Percentiles rank a stretch among this genome's conserved stretches.
phyloP scores from a whole-genome alignment of 208 protist species.

The Angomonas deanei region DNA sequence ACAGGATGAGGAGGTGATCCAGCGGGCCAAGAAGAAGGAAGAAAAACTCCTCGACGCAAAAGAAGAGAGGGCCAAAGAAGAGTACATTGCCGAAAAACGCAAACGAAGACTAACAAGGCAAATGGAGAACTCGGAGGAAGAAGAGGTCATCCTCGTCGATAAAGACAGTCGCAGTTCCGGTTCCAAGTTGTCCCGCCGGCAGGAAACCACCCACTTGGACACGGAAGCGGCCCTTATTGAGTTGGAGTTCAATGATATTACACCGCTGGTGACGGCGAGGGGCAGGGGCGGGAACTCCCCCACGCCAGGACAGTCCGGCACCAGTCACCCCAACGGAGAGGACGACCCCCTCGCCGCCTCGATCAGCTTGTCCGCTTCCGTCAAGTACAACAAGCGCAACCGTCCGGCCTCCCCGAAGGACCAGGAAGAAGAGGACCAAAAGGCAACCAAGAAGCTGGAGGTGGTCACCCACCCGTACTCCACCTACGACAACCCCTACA shows the following conservation, averaged over 20 bases:
- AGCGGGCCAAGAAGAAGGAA: constrained; percentile 22
- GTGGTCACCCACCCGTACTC: constrained; percentile 9
- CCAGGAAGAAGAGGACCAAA: too few relatives aligned
- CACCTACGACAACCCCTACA: constrained; percentile 26
- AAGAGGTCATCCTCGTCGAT: too few relatives aligned
- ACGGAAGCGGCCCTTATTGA: too few relatives aligned
- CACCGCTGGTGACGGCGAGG: not conserved
- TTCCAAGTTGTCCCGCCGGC: too few relatives aligned
- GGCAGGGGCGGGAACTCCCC: too few relatives aligned
- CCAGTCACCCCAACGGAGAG: too few relatives aligned
- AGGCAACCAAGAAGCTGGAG: not conserved
- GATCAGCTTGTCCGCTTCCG: not conserved
- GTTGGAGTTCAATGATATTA: not conserved
- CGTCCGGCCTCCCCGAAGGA: too few relatives aligned
- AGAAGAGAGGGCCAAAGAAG: constrained; percentile 3
- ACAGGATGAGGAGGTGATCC: constrained; percentile 33
- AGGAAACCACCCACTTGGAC: too few relatives aligned
- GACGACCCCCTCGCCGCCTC: not conserved
- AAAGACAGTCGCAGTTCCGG: too few relatives aligned
- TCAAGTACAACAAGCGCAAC: not conserved
- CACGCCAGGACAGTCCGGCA: not conserved
- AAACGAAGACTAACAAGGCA: not conserved
- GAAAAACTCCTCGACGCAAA: constrained; percentile 13
- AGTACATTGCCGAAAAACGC: not conserved
- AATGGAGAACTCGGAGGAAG: not conserved